Percentiles rank a stretch among this genome's conserved stretches.
Evolutionary conservation across 352 stramenopile genomes (phyloP).

Genomic region (Globisporangium lucens): DNA sequence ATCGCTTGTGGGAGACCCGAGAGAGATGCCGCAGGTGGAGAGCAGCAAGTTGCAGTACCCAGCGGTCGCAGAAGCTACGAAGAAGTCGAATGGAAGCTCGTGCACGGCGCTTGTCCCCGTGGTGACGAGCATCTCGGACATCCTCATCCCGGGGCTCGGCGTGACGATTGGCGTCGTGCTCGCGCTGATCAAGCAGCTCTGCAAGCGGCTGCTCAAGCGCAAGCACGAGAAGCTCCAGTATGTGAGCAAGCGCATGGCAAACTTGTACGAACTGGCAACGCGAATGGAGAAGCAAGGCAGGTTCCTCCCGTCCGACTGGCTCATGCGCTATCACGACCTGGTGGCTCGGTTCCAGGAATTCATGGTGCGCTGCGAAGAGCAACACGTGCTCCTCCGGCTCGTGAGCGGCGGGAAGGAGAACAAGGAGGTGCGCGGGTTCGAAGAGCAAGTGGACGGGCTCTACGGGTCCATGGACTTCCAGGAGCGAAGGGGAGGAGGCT

Average conservation of each 20-base stretch:
- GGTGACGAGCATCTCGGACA: conserved; percentile 13
- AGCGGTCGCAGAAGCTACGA: not conserved
- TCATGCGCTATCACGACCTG: conserved; percentile 11
- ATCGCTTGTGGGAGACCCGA: not conserved
- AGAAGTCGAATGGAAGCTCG: not conserved
- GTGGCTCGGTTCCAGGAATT: conserved; percentile 17
- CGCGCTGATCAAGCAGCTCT: conserved; percentile 15
- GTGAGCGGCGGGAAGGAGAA: conserved; percentile 12
- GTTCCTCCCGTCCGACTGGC: conserved; percentile 13
- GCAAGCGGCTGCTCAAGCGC: conserved; percentile 17
- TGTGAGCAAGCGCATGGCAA: conserved; percentile 12
- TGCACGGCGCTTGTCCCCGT: not conserved
- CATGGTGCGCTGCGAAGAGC: conserved; percentile 17
- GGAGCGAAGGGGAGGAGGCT: not conserved
- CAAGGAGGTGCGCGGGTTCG: conserved; percentile 11
- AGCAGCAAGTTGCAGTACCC: not conserved
- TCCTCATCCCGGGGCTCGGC: conserved; percentile 15
- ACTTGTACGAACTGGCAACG: conserved; percentile 11
- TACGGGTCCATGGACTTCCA: conserved; percentile 21
- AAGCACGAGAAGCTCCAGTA: conserved; percentile 11
- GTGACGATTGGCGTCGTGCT: conserved; percentile 16
- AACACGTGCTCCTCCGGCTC: conserved; percentile 9
- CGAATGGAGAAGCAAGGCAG: conserved; percentile 13
- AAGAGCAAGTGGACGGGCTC: conserved; percentile 18
- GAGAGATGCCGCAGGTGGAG: not conserved